Base-by-base conservation (phyloP, 2,329 filamentous ascomycete species). In the Claviceps sp. region DNA sequence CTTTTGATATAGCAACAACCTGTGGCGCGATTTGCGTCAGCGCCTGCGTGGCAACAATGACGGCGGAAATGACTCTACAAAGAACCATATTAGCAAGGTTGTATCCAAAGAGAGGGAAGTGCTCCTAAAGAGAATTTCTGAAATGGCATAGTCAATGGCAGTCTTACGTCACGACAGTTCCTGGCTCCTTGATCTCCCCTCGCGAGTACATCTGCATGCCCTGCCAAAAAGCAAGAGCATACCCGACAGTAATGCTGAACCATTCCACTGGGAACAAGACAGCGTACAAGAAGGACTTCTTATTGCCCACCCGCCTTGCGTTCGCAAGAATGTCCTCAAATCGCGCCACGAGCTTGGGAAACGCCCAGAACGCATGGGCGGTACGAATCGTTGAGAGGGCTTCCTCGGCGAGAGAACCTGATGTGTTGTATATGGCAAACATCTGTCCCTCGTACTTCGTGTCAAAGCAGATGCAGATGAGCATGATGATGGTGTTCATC, bases 151-250 rank as follows among this genome's bases (percentile, higher is more conserved):
- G 22, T 8, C 0, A 30, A 30, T 30, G 8, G 26, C 8, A 30
- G 26, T 64, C 66, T 62, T 55, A 72, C 67, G 71, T 75, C 30
- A 76, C 68, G 10, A 77, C 68, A 1, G 67, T 69, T 2, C 74
- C 74, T 0, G 70, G 63, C n/a, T 71, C 57, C 0, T 58, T 46
- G 24, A 76, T 72, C 56, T 76, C 72, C 1, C 73, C 73, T 0
- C 59, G 59, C 3, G 65, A 57, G 44, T 70, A 72, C 68, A 77
- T 73, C 43, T 64, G 61, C 55, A 75, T 66, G 0, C 74, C 75
- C 53, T 76, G 71, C 74, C 74, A 78, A 52, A 77, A 77, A 0
- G 73, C 72, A 4, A 77, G 62, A 0, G 65, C 71, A 54, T 74
- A 74, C 3, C 71, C 73, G 2, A 68, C 61, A 55, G 71, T 74